phyloP scores from a whole-genome alignment of 176 grass and related monocot genomes.

The Rhynchospora breviuscula region DNA sequence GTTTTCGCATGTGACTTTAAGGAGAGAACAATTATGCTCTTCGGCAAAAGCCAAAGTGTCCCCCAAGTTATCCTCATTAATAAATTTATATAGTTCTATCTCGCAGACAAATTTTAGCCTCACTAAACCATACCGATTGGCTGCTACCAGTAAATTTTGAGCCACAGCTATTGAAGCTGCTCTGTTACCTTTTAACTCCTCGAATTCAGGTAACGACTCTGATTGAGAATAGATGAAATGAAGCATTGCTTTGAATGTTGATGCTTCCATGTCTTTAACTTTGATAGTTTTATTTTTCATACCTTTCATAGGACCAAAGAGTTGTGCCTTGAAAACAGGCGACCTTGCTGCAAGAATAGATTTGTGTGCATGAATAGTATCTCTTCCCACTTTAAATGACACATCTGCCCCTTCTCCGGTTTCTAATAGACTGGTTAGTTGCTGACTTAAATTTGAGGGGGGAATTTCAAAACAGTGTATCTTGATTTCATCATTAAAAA shows the following conservation, averaged over 20 bases:
- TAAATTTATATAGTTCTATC: conserved; percentile 1
- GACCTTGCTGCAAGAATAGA: conserved; percentile 23
- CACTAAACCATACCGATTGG: conserved; percentile 34
- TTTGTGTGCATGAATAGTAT: conserved; percentile 20
- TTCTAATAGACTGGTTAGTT: neutral
- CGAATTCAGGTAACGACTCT: neutral
- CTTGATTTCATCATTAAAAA: neutral
- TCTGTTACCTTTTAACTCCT: neutral
- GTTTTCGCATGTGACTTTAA: conserved; percentile 32
- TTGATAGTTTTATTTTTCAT: neutral
- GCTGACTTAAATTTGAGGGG: neutral
- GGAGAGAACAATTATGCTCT: conserved; percentile 24
- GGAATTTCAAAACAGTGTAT: neutral
- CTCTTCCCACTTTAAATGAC: neutral
- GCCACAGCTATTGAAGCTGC: neutral
- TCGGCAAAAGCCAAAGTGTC: conserved; percentile 27
- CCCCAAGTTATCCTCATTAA: conserved; percentile 21
- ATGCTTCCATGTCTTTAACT: conserved; percentile 25
- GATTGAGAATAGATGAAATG: conserved; percentile 49
- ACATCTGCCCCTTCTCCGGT: conserved; percentile 10
- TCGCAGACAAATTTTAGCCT: conserved; percentile 39
- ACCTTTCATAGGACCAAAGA: conserved; percentile 17
- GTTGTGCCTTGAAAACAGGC: conserved; percentile 13
- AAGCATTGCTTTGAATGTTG: conserved; percentile 35
- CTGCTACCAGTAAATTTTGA: conserved; percentile 28